Evolutionary conservation across 192 early-diverging fungal species (phyloP), one percentile per base, ranked within the genome.

Genomic region (Mortierella alpina): DNA sequence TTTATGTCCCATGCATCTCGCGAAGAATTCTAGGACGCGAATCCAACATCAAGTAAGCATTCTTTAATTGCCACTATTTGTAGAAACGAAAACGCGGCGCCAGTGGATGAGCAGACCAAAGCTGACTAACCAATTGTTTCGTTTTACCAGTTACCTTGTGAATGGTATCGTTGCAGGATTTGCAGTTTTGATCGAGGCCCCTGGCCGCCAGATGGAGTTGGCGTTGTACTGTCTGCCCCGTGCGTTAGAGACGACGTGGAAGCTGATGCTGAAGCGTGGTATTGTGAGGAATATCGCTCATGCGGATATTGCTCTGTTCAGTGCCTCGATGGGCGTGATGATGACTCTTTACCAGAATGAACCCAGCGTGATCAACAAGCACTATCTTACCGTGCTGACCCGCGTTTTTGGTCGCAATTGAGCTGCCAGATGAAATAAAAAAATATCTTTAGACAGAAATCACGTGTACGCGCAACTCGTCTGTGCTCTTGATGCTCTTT

Each of bases 271-370:
- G 45, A 85, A 88, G 66, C 82, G 79, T 45, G 89, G 90, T 14
- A 83, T 88, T 66, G 90, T 88, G 68, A 73, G 66, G 41, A 87
- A 91, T 55, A 82, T 93, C 42, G 86, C 86, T 39, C 82, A 90
- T 68, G 92, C 90, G 1, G 95, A 96, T 68, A 87, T 89, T n/a
- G 77, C 89, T 0, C 83, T 94, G 62, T 94, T 96, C 61, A 90
- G 90, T 56, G 82, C 83, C 8, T 86, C 93, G 0, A 94, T 92
- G 88, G 93, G 91, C 15, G 84, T 91, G 9, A 70, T 96, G 54
- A 95, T 96, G 95, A 88, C 88, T 15, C 73, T 96, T 15, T 96
- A 94, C 83, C 93, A 96, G 74, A 91, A 88, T 75, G 92, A 95
- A 53, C 90, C 91, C 14, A 85, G 84, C 15, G 89, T 89, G 12